Conservation (phyloP, 1,284 basidiomycete genomes). For the Spongispora temasekensis region DNA sequence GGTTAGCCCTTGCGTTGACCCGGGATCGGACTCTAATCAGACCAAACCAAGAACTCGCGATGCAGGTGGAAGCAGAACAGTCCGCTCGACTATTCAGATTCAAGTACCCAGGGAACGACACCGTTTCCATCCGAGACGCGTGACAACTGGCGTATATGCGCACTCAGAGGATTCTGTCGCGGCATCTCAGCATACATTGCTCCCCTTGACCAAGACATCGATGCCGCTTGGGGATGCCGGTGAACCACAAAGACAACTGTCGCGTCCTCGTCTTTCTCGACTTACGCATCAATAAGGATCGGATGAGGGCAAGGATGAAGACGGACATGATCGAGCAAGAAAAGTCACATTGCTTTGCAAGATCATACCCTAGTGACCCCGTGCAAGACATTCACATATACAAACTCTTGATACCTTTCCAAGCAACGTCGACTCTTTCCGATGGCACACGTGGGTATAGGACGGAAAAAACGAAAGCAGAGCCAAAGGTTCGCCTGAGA, state of each 20-base stretch:
- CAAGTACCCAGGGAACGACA: constrained; percentile 79
- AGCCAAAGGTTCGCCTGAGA: too few relatives aligned
- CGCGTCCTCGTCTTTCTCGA: constrained; percentile 65
- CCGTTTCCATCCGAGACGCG: constrained; percentile 74
- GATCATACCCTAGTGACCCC: too few relatives aligned
- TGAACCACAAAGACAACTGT: constrained; percentile 75
- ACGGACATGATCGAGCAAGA: constrained; percentile 51
- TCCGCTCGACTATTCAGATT: constrained; percentile 48
- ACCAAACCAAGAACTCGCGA: constrained; percentile 13
- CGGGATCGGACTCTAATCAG: too few relatives aligned
- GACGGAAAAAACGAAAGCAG: too few relatives aligned
- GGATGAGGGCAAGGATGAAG: constrained; percentile 35
- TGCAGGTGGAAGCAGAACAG: constrained; percentile 14
- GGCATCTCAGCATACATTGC: constrained; percentile 58
- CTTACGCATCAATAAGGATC: constrained; percentile 10
- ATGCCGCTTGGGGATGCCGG: constrained; percentile 79
- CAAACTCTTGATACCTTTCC: too few relatives aligned
- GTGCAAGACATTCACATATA: too few relatives aligned
- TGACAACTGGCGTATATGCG: constrained; percentile 75
- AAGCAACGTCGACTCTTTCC: too few relatives aligned
- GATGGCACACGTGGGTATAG: too few relatives aligned
- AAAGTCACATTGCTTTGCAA: constrained; percentile 49
- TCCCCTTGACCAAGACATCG: constrained; percentile 75
- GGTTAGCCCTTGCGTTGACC: too few relatives aligned
- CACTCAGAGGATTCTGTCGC: constrained; percentile 64